Evolutionary conservation across 768 basidiomycete genomes (phyloP).

Genomic region (Pleurotus eryngii): DNA sequence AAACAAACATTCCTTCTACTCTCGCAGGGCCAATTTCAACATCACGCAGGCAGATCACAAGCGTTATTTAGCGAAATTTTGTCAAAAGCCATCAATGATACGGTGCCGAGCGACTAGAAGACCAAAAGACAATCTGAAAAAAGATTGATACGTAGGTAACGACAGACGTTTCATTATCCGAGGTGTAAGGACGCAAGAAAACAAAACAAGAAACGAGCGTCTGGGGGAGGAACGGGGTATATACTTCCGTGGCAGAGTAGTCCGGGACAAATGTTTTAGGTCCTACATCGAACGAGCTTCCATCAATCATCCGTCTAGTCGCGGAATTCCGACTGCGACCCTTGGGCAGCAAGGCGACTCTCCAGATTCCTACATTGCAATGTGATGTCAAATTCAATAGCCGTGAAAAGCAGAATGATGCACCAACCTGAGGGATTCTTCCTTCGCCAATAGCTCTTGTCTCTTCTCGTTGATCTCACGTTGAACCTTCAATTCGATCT

Average conservation of each 20-base stretch:
- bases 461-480: constrained; percentile 97
- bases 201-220: constrained; percentile 4
- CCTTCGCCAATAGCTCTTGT: constrained; percentile 94
- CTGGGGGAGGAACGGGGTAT: constrained; percentile 19
- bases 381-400: background rate
- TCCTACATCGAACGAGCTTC: constrained; percentile 1
- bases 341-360: constrained; percentile 87
- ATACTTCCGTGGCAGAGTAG: constrained; percentile 1
- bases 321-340: constrained; percentile 79
- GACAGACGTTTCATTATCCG: constrained; percentile 26
- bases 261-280: constrained; percentile 17
- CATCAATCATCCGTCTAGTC: constrained; percentile 22
- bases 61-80: background rate
- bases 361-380: constrained; percentile 66
- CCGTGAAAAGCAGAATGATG: background rate
- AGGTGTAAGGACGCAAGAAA: constrained; percentile 18
- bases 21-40: background rate
- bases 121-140: constrained; percentile 23
- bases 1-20: background rate
- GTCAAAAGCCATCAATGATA: background rate
- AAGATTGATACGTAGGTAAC: constrained; percentile 28
- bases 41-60: background rate
- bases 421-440: constrained; percentile 82
- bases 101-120: constrained; percentile 12
- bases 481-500: constrained; percentile 97